These are phyloP conservation scores for Colletotrichum liaoningense DNA, from an alignment of 2,329 filamentous ascomycete genomes.

Conservation along the genomic window DNA sequence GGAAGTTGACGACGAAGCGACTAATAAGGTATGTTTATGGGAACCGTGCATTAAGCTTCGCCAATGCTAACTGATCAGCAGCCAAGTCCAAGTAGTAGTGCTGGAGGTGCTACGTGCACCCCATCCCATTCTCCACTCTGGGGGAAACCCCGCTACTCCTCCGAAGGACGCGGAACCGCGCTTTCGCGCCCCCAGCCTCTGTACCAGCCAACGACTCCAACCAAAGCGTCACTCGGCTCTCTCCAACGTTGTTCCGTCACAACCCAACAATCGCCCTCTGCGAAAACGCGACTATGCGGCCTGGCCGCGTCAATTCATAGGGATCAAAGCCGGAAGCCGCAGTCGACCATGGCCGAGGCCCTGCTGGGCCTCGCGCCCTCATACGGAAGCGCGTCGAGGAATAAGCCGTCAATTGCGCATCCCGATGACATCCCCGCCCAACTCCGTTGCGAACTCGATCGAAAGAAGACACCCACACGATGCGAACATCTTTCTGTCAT, in stretches of 20 bases:
- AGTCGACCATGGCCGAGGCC: conserved; percentile 40
- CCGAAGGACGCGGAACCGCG: conserved; percentile 14
- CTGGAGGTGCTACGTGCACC: background rate
- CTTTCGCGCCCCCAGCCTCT: conserved; percentile 7
- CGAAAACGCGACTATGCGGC: conserved; percentile 6
- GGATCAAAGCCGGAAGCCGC: background rate
- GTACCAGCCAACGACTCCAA: background rate
- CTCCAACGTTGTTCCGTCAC: conserved; percentile 12
- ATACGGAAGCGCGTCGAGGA: conserved; percentile 42
- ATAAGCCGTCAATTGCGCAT: conserved; percentile 47
- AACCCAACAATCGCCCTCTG: conserved; percentile 31
- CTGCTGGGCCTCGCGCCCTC: conserved; percentile 39
- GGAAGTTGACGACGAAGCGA: background rate
- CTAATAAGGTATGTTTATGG: background rate
- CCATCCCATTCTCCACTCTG: background rate
- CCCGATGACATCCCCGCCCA: conserved; percentile 59
- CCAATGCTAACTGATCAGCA: background rate
- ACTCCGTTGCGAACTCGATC: conserved; percentile 53
- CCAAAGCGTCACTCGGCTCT: conserved; percentile 11
- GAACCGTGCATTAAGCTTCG: background rate
- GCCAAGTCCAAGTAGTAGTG: background rate
- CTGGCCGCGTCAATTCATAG: conserved; percentile 11
- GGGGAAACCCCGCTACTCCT: background rate
- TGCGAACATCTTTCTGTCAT: conserved; percentile 61
- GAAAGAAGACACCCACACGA: conserved; percentile 58